Evolutionary conservation across 1,284 basidiomycete genomes (phyloP).

Genomic region (Cryptococcus sp.): DNA sequence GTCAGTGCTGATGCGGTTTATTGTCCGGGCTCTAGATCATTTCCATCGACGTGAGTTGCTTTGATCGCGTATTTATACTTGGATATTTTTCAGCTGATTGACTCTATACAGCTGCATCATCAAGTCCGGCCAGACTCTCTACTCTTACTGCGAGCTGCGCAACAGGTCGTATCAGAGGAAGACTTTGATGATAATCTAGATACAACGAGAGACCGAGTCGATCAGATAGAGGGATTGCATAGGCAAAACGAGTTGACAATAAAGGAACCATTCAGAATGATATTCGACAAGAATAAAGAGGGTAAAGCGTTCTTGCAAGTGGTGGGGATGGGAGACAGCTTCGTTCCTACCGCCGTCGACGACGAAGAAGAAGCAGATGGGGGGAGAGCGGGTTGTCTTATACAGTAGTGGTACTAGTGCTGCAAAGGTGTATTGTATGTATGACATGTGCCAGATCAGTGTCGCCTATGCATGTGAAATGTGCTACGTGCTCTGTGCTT

Average conservation of each 20-base stretch:
- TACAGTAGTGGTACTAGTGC: too few relatives aligned
- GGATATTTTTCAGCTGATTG: background rate
- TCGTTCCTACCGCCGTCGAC: conserved; percentile 47
- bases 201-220: conserved; percentile 69
- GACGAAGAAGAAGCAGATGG: conserved; percentile 35
- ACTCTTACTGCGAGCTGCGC: conserved; percentile 68
- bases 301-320: conserved; percentile 43
- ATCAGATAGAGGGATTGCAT: conserved; percentile 57
- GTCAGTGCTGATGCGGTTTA: background rate
- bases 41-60: conserved; percentile 66
- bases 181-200: conserved; percentile 73
- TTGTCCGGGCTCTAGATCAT: conserved; percentile 62
- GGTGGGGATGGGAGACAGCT: conserved; percentile 48
- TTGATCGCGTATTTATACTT: conserved; percentile 2
- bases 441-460: too few relatives aligned
- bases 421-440: background rate
- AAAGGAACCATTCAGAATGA: conserved; percentile 52
- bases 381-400: conserved; percentile 2
- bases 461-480: too few relatives aligned
- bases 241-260: conserved; percentile 52
- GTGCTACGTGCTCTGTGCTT: too few relatives aligned
- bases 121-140: conserved; percentile 77
- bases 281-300: conserved; percentile 25
- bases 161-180: conserved; percentile 67
- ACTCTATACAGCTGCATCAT: conserved; percentile 60